Evolutionary conservation across 495 filamentous ascomycete genomes (phyloP).

Genomic region (Tirmania nivea): DNA sequence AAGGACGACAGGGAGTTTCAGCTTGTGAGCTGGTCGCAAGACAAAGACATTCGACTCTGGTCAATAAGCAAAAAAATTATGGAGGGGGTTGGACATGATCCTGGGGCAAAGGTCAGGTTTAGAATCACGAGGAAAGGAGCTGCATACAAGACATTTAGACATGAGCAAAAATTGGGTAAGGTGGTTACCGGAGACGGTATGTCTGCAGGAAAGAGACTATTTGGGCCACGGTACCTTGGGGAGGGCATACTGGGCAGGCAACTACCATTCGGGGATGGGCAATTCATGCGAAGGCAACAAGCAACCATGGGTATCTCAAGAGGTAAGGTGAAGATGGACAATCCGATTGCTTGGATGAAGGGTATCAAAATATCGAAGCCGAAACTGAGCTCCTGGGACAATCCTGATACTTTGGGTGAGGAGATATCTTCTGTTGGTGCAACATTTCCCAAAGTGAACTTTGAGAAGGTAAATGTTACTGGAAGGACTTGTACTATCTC

Average conservation of each 20-base stretch:
- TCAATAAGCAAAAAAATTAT: constrained; percentile 42
- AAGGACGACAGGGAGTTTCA: constrained; percentile 82
- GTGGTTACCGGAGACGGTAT: not conserved
- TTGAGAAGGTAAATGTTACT: constrained; percentile 69
- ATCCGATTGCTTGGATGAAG: constrained; percentile 81
- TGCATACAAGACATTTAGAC: constrained; percentile 61
- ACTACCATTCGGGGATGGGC: not conserved
- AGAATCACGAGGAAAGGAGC: constrained; percentile 64
- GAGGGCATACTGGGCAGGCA: not conserved
- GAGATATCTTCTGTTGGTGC: constrained; percentile 69
- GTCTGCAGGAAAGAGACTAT: not conserved
- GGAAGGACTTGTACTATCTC: constrained; percentile 50
- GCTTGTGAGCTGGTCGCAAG: constrained; percentile 78
- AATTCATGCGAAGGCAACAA: not conserved
- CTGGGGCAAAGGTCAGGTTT: constrained; percentile 36
- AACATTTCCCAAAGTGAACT: constrained; percentile 63
- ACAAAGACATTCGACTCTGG: constrained; percentile 63
- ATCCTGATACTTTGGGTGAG: constrained; percentile 59
- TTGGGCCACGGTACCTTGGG: not conserved
- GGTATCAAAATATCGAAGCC: constrained; percentile 54
- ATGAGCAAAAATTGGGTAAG: constrained; percentile 2
- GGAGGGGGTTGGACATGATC: constrained; percentile 49
- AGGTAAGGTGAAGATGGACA: constrained; percentile 36
- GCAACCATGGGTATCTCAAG: constrained; percentile 29
- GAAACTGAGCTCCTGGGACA: constrained; percentile 34